Percentiles rank a stretch among this genome's conserved stretches.
phyloP scores from a whole-genome alignment of 2,329 filamentous ascomycete genomes.

The Colletotrichum brevisporum region DNA sequence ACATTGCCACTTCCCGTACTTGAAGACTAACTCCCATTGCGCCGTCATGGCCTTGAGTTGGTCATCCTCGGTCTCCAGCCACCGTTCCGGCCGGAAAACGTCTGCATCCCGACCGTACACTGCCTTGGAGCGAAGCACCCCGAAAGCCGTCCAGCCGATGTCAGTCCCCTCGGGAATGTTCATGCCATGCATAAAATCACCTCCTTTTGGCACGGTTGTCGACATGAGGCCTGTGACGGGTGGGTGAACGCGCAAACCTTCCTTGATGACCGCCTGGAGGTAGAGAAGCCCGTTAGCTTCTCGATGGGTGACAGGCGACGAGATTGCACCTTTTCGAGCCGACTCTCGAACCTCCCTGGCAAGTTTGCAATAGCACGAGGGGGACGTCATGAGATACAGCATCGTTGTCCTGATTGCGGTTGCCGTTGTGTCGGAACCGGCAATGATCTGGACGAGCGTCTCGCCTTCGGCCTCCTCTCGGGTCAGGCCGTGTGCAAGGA shows the following conservation, averaged over 20 bases:
- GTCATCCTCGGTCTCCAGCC: conserved; percentile 56
- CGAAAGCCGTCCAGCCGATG: conserved; percentile 59
- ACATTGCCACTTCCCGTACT: conserved; percentile 58
- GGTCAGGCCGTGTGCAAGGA: conserved; percentile 55
- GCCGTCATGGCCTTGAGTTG: conserved; percentile 52
- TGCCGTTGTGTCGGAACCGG: conserved; percentile 55
- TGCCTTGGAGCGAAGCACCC: conserved; percentile 54
- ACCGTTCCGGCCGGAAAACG: conserved; percentile 64
- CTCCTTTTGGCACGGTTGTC: conserved; percentile 53
- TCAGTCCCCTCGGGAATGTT: conserved; percentile 62
- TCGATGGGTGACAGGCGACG: conserved; percentile 49
- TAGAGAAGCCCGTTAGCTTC: conserved; percentile 59
- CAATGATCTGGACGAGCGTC: conserved; percentile 52
- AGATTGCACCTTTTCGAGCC: conserved; percentile 44
- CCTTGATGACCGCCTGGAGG: conserved; percentile 64
- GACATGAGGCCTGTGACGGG: conserved; percentile 56
- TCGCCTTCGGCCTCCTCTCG: conserved; percentile 49
- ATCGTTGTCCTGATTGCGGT: conserved; percentile 60
- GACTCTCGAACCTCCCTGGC: conserved; percentile 62
- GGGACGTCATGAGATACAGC: conserved; percentile 65
- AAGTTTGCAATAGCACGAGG: conserved; percentile 60
- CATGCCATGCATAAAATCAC: conserved; percentile 54
- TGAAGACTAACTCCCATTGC: conserved; percentile 60
- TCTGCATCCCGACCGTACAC: conserved; percentile 57
- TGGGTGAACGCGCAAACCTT: conserved; percentile 62